Base-by-base conservation (phyloP, 305 asterid species). In the Nicotiana rustica region DNA sequence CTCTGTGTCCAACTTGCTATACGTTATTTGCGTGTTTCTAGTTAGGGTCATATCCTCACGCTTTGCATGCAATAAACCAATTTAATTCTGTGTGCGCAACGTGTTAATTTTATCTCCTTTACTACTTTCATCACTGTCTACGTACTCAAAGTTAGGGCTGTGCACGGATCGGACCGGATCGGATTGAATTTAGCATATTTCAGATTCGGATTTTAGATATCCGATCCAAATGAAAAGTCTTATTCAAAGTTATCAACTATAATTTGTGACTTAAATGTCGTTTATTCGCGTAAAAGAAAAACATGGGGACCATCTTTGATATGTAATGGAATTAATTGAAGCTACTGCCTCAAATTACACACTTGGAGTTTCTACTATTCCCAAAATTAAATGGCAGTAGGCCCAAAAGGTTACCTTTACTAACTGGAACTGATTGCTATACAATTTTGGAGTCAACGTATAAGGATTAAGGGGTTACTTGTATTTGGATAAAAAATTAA, bases 61-160 rank as follows among this genome's bases (percentile, higher is more conserved):
- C 25, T 25, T 75, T 73, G 79, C 44, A 73, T 73, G 79, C 79
- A 49, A 47, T 73, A 49, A 25, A 73, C 18, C 18, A 73, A 49
- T 21, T 10, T 10, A 33, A 2, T 3, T 73, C 7, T 47, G 61
- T 49, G 64, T 49, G 10, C 9, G 25, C 55, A 73, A 73, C 44
- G 79, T 49, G 79, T 10, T 41, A 75, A 9, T 71, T 12, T 5
- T 49, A 14, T 25, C 5, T 75, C 0, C 10, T 14, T 8, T 75
- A 3, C 1, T 4, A 75, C 19, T 52, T 75, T 75, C 47, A 49
- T 52, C 64, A 75, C 19, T 47, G 41, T 47, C 6, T 6, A 21
- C 61, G 36, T 71, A 21, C 1, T 21, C 36, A 19, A 70, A 47
- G 4, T 47, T 47, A 52, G 29, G 29, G 29, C 0, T 25, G 29